A percentile compares a stretch with the other conserved stretches of the same genome.
Conservation (phyloP, 768 basidiomycete genomes). For the Pleurotus djamor region DNA sequence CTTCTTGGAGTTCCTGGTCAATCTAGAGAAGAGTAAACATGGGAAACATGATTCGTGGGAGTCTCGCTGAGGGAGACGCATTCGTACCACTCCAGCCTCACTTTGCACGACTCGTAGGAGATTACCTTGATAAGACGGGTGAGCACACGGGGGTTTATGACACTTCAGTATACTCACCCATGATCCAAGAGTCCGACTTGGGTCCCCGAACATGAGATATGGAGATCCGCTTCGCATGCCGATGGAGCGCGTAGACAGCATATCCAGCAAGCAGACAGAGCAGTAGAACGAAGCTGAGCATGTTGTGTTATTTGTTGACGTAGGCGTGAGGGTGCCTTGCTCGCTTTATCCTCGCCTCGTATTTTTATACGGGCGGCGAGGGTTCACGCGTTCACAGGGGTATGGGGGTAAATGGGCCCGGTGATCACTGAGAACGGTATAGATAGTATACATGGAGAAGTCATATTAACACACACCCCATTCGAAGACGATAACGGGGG, state of each 20-base stretch:
- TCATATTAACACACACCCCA: too few relatives aligned
- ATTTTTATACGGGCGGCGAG: too few relatives aligned
- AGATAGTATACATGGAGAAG: too few relatives aligned
- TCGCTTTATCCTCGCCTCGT: too few relatives aligned
- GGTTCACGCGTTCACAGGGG: too few relatives aligned
- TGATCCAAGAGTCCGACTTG: constrained; percentile 29
- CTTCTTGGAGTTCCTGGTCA: constrained; percentile 27
- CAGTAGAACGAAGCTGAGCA: not conserved
- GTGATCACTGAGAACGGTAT: too few relatives aligned
- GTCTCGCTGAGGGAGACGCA: not conserved
- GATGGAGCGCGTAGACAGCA: constrained; percentile 16
- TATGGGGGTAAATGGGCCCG: too few relatives aligned
- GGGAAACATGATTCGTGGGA: not conserved
- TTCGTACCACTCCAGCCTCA: constrained; percentile 12
- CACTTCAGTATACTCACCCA: constrained; percentile 11
- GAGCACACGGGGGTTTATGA: too few relatives aligned
- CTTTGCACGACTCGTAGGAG: constrained; percentile 15
- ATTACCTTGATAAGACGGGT: not conserved
- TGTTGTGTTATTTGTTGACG: not conserved
- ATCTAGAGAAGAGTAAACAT: constrained; percentile 12
- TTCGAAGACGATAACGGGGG: too few relatives aligned
- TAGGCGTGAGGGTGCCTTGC: too few relatives aligned
- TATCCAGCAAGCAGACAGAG: not conserved
- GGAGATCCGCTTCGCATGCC: constrained; percentile 21
- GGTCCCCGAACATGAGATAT: constrained; percentile 18